Base-by-base conservation (phyloP, 129 eudicot genomes). In the Heracleum sosnowskyi region DNA sequence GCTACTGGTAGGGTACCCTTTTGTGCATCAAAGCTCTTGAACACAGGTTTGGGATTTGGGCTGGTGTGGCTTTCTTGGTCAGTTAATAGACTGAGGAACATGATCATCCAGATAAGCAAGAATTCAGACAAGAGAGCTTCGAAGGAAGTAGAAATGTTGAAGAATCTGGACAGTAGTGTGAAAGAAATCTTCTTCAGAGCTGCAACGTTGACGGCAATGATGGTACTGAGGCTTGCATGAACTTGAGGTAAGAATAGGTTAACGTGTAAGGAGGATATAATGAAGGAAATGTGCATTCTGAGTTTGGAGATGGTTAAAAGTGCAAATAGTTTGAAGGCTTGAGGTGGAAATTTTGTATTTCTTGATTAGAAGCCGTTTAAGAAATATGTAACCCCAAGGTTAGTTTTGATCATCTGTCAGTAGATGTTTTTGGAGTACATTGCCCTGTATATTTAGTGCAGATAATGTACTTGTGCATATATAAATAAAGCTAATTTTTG, bases 11-110 rank as follows among this genome's bases (percentile, higher is more conserved):
- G 86, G 28, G 87, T 80, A n/a, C 94, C 92, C 20, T 91, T 91
- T 53, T 91, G 91, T 69, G 80, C 91, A 36, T 82, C 96, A 33
- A 91, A 90, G 82, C 74, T 88, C 33, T 69, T 87, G 78, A 91
- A 84, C 84, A 87, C 96, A 0, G 97, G 97, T 13, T 80, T 95
- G 34, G 98, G 97, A 34, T 55, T 95, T 7, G 98, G 98, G 34
- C 92, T 95, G 7, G 93, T 95, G 51, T 95, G 98, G 98, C 92
- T 95, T n/a, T 90, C 98, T 8, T 91, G 90, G 88, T 91, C 91
- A 0, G 97, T 95, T 39, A 90, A 90, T 51, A 81, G 68, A 46
- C 86, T 95, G 77, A 82, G 98, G 85, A 87, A 90, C 51, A 88
- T 96, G 11, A 86, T 95, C 24, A 46, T 88, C 64, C 77, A 80